Conservation (phyloP, 495 filamentous ascomycete genomes). For the Penicillium diatomitis region DNA sequence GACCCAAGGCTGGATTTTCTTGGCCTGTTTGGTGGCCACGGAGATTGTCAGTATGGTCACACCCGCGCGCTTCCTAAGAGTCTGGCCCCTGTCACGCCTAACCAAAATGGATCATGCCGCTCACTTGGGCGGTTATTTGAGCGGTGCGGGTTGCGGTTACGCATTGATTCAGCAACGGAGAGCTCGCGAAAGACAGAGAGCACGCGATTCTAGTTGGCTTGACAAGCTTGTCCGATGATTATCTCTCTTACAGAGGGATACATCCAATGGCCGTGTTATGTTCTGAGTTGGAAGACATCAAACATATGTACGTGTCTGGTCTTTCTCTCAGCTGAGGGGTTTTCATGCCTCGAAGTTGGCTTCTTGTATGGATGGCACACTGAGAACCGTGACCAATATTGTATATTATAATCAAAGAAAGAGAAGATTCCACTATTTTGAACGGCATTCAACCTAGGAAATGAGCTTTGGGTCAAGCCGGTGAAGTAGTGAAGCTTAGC, state of each 20-base stretch:
- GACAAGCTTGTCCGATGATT: constrained; percentile 1
- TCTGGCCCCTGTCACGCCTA: constrained; percentile 17
- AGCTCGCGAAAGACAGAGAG: constrained; percentile 9
- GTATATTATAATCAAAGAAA: too few relatives aligned
- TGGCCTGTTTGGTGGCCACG: constrained; percentile 27
- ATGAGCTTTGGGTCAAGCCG: too few relatives aligned
- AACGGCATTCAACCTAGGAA: too few relatives aligned
- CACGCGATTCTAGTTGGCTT: constrained; percentile 13
- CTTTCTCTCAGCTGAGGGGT: too few relatives aligned
- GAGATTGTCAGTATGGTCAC: constrained; percentile 30
- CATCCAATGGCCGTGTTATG: too few relatives aligned
- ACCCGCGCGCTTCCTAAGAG: constrained; percentile 13
- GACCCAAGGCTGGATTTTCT: constrained; percentile 27
- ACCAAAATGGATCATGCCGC: constrained; percentile 53
- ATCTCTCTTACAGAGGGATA: not conserved
- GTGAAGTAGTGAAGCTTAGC: too few relatives aligned
- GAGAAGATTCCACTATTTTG: too few relatives aligned
- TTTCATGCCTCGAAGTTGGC: too few relatives aligned
- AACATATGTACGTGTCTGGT: too few relatives aligned
- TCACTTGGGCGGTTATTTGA: constrained; percentile 60
- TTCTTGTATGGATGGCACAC: too few relatives aligned
- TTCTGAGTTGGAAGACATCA: too few relatives aligned
- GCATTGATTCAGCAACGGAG: constrained; percentile 14
- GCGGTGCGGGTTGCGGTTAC: constrained; percentile 35
- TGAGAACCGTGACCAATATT: too few relatives aligned